Conservation (phyloP, 2,329 filamentous ascomycete genomes). For the Colletotrichum sansevieriae region DNA sequence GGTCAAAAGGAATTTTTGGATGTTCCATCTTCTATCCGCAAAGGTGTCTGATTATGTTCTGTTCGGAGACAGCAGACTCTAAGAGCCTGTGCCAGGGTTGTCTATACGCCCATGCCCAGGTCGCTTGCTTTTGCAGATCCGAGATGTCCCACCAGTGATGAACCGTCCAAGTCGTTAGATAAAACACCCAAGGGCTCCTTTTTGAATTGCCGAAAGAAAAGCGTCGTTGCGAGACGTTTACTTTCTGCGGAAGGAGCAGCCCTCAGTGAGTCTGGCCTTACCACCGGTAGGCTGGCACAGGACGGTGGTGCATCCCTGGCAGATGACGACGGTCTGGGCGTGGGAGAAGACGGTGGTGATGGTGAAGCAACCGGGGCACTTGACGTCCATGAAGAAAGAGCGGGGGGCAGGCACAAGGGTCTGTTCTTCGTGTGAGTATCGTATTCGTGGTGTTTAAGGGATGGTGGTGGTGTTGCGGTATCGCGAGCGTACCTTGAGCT, state of each 20-base stretch:
- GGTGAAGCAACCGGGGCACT: constrained; percentile 99
- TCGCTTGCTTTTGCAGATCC: constrained; percentile 67
- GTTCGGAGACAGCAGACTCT: constrained; percentile 50
- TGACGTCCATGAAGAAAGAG: constrained; percentile 99
- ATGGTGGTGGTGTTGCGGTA: constrained; percentile 3
- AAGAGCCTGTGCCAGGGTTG: constrained; percentile 53
- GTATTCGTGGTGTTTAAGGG: neutral
- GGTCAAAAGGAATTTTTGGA: constrained; percentile 66
- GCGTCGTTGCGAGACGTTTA: constrained; percentile 72
- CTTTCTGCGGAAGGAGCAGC: constrained; percentile 99
- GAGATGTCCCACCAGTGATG: constrained; percentile 66
- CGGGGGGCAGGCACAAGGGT: constrained; percentile 94
- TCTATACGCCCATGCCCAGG: constrained; percentile 65
- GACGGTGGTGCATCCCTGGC: constrained; percentile 99
- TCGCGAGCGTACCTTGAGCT: constrained; percentile 87
- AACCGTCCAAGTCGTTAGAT: constrained; percentile 62
- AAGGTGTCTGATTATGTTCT: constrained; percentile 61
- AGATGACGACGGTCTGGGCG: constrained; percentile 99
- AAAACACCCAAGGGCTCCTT: constrained; percentile 53
- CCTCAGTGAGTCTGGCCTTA: constrained; percentile 98
- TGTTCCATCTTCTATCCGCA: constrained; percentile 81
- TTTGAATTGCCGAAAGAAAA: constrained; percentile 53
- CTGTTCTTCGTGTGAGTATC: constrained; percentile 59
- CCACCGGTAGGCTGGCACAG: constrained; percentile 99
- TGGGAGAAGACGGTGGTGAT: constrained; percentile 99